These are phyloP conservation scores for Plasmodium berghei DNA, from an alignment of 169 alveolate genomes.

Conservation along the genomic window DNA sequence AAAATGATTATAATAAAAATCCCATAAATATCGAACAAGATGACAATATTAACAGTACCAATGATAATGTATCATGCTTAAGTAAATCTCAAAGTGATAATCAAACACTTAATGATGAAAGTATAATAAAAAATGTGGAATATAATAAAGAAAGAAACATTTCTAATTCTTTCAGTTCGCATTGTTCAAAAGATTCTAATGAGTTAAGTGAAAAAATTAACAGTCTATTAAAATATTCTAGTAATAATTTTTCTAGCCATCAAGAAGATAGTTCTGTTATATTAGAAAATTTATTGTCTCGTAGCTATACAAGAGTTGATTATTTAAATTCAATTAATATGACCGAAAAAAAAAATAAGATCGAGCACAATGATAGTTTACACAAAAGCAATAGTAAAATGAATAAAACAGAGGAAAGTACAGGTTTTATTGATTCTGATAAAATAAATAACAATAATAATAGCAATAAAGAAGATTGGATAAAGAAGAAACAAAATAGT, in stretches of 20 bases:
- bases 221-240: constrained; percentile 40
- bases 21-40: too few relatives aligned
- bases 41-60: too few relatives aligned
- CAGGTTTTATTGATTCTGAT: constrained; percentile 1
- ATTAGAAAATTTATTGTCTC: constrained; percentile 43
- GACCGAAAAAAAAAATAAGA: constrained; percentile 21
- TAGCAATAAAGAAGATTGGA: not conserved
- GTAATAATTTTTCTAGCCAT: constrained; percentile 18
- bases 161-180: not conserved
- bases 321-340: constrained; percentile 34
- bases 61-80: too few relatives aligned
- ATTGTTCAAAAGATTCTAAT: constrained; percentile 27
- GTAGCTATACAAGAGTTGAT: constrained; percentile 52
- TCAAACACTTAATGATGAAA: not conserved
- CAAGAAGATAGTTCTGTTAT: constrained; percentile 45
- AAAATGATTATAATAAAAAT: too few relatives aligned
- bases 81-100: too few relatives aligned
- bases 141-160: not conserved
- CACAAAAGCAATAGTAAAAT: not conserved
- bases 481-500: not conserved
- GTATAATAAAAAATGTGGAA: not conserved
- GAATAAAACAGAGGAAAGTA: constrained; percentile 12
- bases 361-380: constrained; percentile 4
- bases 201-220: constrained; percentile 64
- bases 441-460: not conserved